A percentile compares a stretch with the other conserved stretches of the same genome.
Conservation (phyloP, 2,329 filamentous ascomycete species). For the Stagonosporopsis vannaccii region DNA sequence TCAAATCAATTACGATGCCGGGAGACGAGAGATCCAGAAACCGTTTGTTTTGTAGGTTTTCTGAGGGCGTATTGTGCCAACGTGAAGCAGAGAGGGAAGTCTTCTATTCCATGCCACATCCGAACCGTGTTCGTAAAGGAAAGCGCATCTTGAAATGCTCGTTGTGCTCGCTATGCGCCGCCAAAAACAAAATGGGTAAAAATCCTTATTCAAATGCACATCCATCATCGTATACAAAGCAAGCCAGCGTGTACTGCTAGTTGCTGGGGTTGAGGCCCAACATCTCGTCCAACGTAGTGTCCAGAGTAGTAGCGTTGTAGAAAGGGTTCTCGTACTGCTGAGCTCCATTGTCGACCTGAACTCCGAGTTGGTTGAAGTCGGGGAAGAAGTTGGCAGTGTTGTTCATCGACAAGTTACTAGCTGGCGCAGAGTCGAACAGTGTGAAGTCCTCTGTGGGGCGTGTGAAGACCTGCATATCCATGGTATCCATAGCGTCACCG, state of each 20-base stretch:
- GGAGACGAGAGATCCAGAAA: slow-evolving; percentile 35
- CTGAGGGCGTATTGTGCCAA: slow-evolving; percentile 25
- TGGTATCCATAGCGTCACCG: slow-evolving; percentile 56
- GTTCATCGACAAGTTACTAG: slow-evolving; percentile 34
- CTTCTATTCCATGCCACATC: slow-evolving; percentile 24
- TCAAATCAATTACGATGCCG: slow-evolving; percentile 36
- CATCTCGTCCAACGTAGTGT: slow-evolving; percentile 43
- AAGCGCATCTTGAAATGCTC: slow-evolving; percentile 25
- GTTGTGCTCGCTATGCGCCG: slow-evolving; percentile 25
- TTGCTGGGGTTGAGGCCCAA: slow-evolving; percentile 31
- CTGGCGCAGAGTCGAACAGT: slow-evolving; percentile 57
- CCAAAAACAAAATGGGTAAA: slow-evolving; percentile 23
- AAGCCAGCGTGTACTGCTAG: slow-evolving; percentile 28
- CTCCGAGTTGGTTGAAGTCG: slow-evolving; percentile 50
- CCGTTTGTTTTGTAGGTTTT: slow-evolving; percentile 47
- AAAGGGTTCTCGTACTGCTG: slow-evolving; percentile 41
- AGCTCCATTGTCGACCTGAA: slow-evolving; percentile 35
- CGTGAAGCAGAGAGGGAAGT: slow-evolving; percentile 28
- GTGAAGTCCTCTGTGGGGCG: slow-evolving; percentile 65
- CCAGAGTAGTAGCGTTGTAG: slow-evolving; percentile 20
- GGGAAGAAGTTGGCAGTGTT: slow-evolving; percentile 48
- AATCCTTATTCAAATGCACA: slow-evolving; percentile 32
- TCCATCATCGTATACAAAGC: slow-evolving; percentile 28
- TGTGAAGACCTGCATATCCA: slow-evolving; percentile 41
- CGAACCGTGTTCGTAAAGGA: slow-evolving; percentile 12